Evolutionary conservation across 176 grass and related monocot species (phyloP), one percentile per base, ranked within the genome.

Genomic region (Saccharum officinarum): DNA sequence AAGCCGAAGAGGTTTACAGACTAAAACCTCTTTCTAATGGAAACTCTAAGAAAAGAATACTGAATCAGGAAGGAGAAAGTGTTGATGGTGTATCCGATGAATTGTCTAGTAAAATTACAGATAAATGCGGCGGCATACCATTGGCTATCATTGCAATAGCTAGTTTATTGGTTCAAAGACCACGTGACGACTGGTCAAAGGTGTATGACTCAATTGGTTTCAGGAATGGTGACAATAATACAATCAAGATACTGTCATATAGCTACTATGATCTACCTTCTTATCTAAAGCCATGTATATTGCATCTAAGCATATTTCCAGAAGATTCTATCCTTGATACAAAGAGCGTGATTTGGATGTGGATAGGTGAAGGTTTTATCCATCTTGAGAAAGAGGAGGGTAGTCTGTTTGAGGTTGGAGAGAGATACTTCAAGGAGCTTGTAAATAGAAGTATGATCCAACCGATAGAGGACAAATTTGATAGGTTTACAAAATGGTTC

Each of bases 381-480:
- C 13, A 62, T 8, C 11, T 4, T 42, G 11, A 42, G n/a, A n/a
- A n/a, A n/a, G n/a, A n/a, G n/a, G n/a, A n/a, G n/a, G n/a, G n/a
- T n/a, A n/a, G n/a, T n/a, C n/a, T n/a, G n/a, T n/a, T n/a, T n/a
- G n/a, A n/a, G n/a, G n/a, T n/a, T n/a, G n/a, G n/a, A n/a, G n/a
- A n/a, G 11, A 62, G 55, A 42, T 63, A 78, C 37, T 78, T 78
- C 7, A 40, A 63, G 0, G 76, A 78, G 36, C 76, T 78, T 28
- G 23, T 78, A 1, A 78, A 78, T 44, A 60, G 76, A 63, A 78
- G 76, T 23, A 18, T 78, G 76, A 42, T 78, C 36, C 37, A 78
- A 8, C 7, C 3, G 0, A 16, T 7, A 0, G 22, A 26, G 0
- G 0, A 26, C 0, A 23, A 0, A 10, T n/a, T 10, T 16, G 1